Conservation (phyloP, 257 asterid genomes). For the Solanum bulbocastanum region DNA sequence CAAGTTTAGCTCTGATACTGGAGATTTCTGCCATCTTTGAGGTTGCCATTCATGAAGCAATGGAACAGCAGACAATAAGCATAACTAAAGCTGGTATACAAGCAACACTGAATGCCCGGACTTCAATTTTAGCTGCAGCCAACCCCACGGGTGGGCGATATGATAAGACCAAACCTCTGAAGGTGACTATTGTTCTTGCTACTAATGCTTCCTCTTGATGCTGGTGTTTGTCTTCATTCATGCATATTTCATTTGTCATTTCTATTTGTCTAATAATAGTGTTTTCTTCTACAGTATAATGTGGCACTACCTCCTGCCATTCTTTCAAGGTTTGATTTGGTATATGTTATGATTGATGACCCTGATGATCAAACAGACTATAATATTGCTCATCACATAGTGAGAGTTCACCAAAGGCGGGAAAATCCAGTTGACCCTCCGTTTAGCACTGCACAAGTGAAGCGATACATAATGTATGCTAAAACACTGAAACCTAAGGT, state of each 20-base stretch:
- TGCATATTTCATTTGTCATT: neutral
- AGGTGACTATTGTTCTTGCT: constrained; percentile 33
- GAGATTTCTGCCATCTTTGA: constrained; percentile 10
- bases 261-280: neutral
- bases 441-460: constrained; percentile 70
- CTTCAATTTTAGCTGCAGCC: constrained; percentile 98
- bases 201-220: neutral
- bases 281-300: constrained; percentile 59
- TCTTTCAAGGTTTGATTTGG: constrained; percentile 96
- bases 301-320: constrained; percentile 99
- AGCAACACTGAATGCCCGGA: constrained; percentile 96
- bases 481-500: constrained; percentile 94
- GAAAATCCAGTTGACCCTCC: constrained; percentile 83
- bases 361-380: constrained; percentile 93
- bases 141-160: constrained; percentile 99
- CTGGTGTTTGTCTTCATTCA: neutral
- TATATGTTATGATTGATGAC: constrained; percentile 96
- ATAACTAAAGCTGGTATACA: constrained; percentile 99
- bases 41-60: constrained; percentile 99
- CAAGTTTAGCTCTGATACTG: neutral
- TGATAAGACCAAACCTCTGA: constrained; percentile 90
- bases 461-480: constrained; percentile 82
- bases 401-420: constrained; percentile 78
- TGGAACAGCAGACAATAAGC: constrained; percentile 99
- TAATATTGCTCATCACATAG: constrained; percentile 92